Conservation (phyloP, 306 rosid species). For the Dryas alaskensis region DNA sequence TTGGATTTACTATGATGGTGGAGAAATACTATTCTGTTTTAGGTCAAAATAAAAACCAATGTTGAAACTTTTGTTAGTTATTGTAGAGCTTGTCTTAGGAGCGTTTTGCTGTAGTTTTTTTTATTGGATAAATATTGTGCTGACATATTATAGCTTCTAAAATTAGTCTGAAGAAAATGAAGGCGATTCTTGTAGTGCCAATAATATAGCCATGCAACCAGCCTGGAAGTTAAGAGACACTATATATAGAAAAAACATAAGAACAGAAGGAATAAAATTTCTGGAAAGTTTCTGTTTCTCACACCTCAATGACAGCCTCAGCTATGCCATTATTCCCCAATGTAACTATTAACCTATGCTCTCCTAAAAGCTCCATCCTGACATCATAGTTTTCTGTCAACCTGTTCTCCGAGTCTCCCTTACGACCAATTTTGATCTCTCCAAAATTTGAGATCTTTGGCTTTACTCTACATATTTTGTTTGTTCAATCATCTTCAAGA, state of each 20-base stretch:
- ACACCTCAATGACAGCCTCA: conserved; percentile 35
- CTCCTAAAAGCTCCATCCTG: conserved; percentile 15
- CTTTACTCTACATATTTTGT: not conserved
- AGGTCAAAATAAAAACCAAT: not conserved
- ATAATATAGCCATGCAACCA: conserved; percentile 19
- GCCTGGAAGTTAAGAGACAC: conserved; percentile 20
- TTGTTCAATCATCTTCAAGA: not conserved
- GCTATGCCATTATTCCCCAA: conserved; percentile 20
- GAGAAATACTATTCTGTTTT: not conserved
- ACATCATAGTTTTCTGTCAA: conserved; percentile 4
- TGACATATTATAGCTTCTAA: conserved; percentile 24
- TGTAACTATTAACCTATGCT: conserved; percentile 21
- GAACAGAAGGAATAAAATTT: conserved; percentile 13
- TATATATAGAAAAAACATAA: conserved; percentile 33
- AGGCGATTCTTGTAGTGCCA: conserved; percentile 16
- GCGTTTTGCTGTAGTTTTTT: too few relatives aligned
- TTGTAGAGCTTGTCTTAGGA: not conserved
- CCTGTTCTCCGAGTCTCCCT: not conserved
- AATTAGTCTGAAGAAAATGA: conserved; percentile 18
- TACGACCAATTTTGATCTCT: not conserved
- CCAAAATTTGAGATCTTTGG: not conserved
- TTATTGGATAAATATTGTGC: not conserved
- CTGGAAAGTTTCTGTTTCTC: conserved; percentile 10
- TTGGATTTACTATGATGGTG: not conserved
- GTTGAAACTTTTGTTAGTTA: not conserved